Conservation (phyloP, 768 basidiomycete species). For the Lyophyllum decastes region DNA sequence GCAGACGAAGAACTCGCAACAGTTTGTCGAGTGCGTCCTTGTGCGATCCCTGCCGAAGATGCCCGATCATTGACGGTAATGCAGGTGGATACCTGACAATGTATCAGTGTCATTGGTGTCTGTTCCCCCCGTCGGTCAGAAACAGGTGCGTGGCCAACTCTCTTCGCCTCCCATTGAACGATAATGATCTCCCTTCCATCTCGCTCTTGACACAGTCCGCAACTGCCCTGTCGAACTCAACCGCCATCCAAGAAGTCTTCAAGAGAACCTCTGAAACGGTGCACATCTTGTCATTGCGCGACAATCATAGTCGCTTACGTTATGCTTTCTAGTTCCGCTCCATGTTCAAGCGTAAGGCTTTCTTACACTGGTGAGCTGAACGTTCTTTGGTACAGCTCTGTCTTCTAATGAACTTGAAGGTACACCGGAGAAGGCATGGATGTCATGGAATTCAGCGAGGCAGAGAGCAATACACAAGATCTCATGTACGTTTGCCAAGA, state of each 20-base stretch:
- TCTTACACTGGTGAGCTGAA: slow-evolving; percentile 70
- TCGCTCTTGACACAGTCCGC: slow-evolving; percentile 48
- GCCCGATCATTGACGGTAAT: slow-evolving; percentile 5
- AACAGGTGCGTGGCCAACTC: slow-evolving; percentile 45
- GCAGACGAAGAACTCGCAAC: slow-evolving; percentile 71
- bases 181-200: background rate
- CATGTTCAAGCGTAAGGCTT: slow-evolving; percentile 86
- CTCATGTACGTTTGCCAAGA: slow-evolving; percentile 60
- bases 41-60: background rate
- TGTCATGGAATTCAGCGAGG: slow-evolving; percentile 81
- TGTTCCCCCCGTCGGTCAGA: slow-evolving; percentile 81
- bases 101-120: slow-evolving; percentile 83
- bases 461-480: slow-evolving; percentile 81
- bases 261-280: slow-evolving; percentile 69
- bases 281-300: slow-evolving; percentile 8
- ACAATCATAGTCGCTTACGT: slow-evolving; percentile 1
- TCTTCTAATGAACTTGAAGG: slow-evolving; percentile 25
- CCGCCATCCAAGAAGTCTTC: slow-evolving; percentile 85
- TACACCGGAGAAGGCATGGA: slow-evolving; percentile 94
- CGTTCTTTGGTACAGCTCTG: background rate
- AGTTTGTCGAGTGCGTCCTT: slow-evolving; percentile 75
- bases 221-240: slow-evolving; percentile 75
- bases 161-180: background rate
- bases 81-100: slow-evolving; percentile 89
- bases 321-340: slow-evolving; percentile 54